These are phyloP conservation scores for Tricholoma saponaceum DNA, from an alignment of 768 basidiomycete species.

Conservation along the genomic window DNA sequence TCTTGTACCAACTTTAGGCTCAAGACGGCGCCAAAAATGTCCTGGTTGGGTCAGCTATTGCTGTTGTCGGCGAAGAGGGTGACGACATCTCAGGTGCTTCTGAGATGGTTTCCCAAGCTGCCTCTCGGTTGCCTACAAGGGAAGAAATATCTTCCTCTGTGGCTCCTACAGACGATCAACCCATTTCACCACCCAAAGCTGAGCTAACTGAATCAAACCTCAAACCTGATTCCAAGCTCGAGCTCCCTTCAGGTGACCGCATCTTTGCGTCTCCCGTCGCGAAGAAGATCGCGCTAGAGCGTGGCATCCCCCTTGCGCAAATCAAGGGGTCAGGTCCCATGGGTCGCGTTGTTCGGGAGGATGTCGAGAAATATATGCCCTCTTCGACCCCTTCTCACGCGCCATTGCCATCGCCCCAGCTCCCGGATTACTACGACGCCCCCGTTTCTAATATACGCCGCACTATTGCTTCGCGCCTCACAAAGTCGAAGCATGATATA, in stretches of 20 bases:
- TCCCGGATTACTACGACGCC: constrained; percentile 80
- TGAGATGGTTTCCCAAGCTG: constrained; percentile 63
- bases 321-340: constrained; percentile 92
- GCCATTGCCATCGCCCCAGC: constrained; percentile 45
- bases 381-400: constrained; percentile 42
- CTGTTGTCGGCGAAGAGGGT: constrained; percentile 90
- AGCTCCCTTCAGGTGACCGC: constrained; percentile 65
- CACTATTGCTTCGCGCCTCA: constrained; percentile 84
- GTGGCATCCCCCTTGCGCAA: constrained; percentile 84
- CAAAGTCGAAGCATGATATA: constrained; percentile 90
- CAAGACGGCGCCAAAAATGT: constrained; percentile 85
- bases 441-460: constrained; percentile 95
- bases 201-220: constrained; percentile 29
- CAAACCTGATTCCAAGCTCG: constrained; percentile 42
- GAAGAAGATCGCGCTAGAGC: constrained; percentile 94
- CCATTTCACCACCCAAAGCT: constrained; percentile 22
- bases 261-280: constrained; percentile 96
- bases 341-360: constrained; percentile 91
- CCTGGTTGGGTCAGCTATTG: constrained; percentile 83
- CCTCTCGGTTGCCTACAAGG: constrained; percentile 39
- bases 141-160: constrained; percentile 37
- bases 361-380: constrained; percentile 87
- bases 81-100: constrained; percentile 87
- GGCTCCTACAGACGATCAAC: constrained; percentile 18
- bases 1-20: constrained; percentile 41